Evolutionary conservation across 345 rosid species (phyloP).

Genomic region (Pistacia atlantica): DNA sequence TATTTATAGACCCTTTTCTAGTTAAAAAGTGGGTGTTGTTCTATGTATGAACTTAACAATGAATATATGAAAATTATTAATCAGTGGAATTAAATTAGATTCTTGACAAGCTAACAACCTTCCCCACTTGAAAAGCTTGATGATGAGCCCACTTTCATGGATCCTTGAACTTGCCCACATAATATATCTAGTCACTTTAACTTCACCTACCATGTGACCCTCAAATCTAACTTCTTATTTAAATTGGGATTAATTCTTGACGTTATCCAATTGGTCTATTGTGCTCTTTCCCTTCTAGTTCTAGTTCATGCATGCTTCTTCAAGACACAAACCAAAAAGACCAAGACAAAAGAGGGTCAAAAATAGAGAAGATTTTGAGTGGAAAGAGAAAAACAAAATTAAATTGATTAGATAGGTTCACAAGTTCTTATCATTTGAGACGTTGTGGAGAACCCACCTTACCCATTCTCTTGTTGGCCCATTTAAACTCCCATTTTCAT

Average conservation of each 20-base stretch:
- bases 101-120: slow-evolving; percentile 22
- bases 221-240: slow-evolving; percentile 18
- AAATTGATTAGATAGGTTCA: slow-evolving; percentile 20
- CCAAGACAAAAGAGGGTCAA: slow-evolving; percentile 51
- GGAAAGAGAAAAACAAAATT: slow-evolving; percentile 27
- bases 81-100: slow-evolving; percentile 8
- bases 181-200: slow-evolving; percentile 26
- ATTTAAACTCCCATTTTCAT: slow-evolving; percentile 43
- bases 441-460: slow-evolving; percentile 48
- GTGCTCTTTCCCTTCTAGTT: slow-evolving; percentile 17
- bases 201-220: slow-evolving; percentile 31
- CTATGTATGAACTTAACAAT: too few species aligned
- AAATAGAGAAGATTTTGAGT: slow-evolving; percentile 27
- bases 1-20: too few species aligned
- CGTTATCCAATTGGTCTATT: slow-evolving; percentile 22
- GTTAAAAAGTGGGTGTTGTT: too few species aligned
- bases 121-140: slow-evolving; percentile 34
- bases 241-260: slow-evolving; percentile 24
- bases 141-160: slow-evolving; percentile 41
- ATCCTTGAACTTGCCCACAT: slow-evolving; percentile 75
- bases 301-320: slow-evolving; percentile 53
- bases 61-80: too few species aligned
- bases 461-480: slow-evolving; percentile 58
- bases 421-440: slow-evolving; percentile 27
- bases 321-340: slow-evolving; percentile 29